Evolutionary conservation across 2,329 filamentous ascomycete genomes (phyloP).

Genomic region (Penicillium crustosum): DNA sequence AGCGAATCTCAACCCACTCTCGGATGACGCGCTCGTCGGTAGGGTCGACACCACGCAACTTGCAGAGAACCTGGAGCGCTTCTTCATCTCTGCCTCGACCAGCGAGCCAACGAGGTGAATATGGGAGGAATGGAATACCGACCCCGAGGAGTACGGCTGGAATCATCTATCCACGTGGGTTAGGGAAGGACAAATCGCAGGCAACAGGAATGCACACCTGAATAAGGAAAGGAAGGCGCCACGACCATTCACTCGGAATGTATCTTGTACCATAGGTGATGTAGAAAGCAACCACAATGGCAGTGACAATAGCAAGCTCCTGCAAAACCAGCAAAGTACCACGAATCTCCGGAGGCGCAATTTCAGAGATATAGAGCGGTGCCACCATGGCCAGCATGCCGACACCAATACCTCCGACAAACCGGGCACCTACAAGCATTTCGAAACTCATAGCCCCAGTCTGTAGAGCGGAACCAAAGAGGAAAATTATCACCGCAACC

Average conservation of each 20-base stretch:
- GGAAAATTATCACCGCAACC: constrained; percentile 53
- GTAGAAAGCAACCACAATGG: constrained; percentile 54
- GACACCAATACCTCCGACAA: constrained; percentile 40
- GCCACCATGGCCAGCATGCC: constrained; percentile 40
- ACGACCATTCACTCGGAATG: constrained; percentile 43
- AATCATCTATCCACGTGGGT: constrained; percentile 47
- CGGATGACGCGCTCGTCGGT: constrained; percentile 47
- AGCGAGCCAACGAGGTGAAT: constrained; percentile 50
- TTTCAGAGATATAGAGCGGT: constrained; percentile 37
- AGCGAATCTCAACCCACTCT: constrained; percentile 53
- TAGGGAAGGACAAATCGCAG: constrained; percentile 28
- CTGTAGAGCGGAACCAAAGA: constrained; percentile 51
- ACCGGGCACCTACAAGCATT: constrained; percentile 51
- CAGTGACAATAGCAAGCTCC: constrained; percentile 48
- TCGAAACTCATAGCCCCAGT: constrained; percentile 50
- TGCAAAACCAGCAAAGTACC: constrained; percentile 40
- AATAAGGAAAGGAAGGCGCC: constrained; percentile 11
- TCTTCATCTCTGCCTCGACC: constrained; percentile 43
- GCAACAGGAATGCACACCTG: background rate
- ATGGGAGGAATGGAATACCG: constrained; percentile 47
- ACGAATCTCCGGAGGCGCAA: constrained; percentile 38
- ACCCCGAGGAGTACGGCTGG: constrained; percentile 43
- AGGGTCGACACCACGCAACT: constrained; percentile 44
- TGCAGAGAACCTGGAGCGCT: constrained; percentile 38
- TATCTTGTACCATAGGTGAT: constrained; percentile 54